These are phyloP conservation scores for Withania somnifera DNA, from an alignment of 305 asterid species.

Conservation along the genomic window DNA sequence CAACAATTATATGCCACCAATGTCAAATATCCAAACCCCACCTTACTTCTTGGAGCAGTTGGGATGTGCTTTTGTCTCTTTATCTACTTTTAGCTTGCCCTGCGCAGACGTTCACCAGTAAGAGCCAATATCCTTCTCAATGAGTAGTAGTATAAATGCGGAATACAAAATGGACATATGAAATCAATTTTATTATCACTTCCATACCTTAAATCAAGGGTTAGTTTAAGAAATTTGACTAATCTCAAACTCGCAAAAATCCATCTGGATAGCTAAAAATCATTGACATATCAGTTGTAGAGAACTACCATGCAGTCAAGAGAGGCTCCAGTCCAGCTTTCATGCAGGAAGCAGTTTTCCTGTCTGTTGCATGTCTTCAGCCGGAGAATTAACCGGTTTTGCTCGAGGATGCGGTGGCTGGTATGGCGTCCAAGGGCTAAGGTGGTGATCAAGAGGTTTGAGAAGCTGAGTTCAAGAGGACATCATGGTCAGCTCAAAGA, in stretches of 20 bases:
- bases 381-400: conserved; percentile 33
- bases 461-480: conserved; percentile 22
- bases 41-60: conserved; percentile 45
- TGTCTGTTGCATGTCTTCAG: conserved; percentile 29
- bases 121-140: conserved; percentile 1
- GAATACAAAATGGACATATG: not conserved
- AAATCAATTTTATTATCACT: not conserved
- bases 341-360: conserved; percentile 28
- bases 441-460: conserved; percentile 36
- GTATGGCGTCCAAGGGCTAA: conserved; percentile 36
- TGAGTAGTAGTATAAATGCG: not conserved
- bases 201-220: conserved; percentile 5
- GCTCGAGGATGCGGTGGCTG: conserved; percentile 29
- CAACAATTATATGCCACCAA: conserved; percentile 13
- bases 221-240: not conserved
- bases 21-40: conserved; percentile 37
- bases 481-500: conserved; percentile 3
- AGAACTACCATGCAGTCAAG: conserved; percentile 29
- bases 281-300: not conserved
- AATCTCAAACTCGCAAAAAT: not conserved
- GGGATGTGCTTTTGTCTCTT: conserved; percentile 26
- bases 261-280: not conserved
- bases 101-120: conserved; percentile 5
- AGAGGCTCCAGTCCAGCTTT: conserved; percentile 14
- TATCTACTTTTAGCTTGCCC: conserved; percentile 7